phyloP scores from a whole-genome alignment of 106 monocot genomes.

The Xerophyta viscosa region DNA sequence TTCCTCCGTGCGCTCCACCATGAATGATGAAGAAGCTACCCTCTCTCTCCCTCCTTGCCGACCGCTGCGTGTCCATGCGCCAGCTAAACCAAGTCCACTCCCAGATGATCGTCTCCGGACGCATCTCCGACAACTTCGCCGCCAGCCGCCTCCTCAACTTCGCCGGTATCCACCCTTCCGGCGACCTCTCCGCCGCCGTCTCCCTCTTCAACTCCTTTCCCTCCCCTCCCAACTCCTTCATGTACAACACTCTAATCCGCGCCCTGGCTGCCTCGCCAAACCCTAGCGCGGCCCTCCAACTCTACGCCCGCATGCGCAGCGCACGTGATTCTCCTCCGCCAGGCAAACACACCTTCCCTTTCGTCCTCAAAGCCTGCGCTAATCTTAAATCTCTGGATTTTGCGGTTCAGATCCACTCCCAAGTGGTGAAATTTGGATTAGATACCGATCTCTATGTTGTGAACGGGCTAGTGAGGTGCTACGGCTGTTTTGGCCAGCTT shows the following conservation, averaged over 20 bases:
- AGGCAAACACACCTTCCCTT: constrained; percentile 79
- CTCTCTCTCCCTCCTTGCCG: constrained; percentile 60
- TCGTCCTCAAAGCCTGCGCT: constrained; percentile 61
- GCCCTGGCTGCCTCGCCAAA: constrained; percentile 31
- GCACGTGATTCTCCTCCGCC: constrained; percentile 18
- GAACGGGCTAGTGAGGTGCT: constrained; percentile 43
- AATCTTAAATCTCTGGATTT: constrained; percentile 3
- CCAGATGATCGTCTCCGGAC: constrained; percentile 68
- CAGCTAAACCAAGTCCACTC: constrained; percentile 62
- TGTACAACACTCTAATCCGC: constrained; percentile 78
- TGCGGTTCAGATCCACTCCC: constrained; percentile 43
- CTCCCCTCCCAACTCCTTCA: constrained; percentile 65
- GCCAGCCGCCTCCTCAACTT: constrained; percentile 51
- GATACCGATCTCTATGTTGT: constrained; percentile 39
- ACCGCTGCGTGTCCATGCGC: constrained; percentile 45
- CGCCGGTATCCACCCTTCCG: constrained; percentile 32
- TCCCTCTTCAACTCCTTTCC: constrained; percentile 36
- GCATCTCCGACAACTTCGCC: constrained; percentile 57
- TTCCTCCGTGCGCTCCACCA: no score
- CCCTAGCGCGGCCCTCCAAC: constrained; percentile 30
- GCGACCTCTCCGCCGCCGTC: constrained; percentile 34
- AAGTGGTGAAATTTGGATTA: constrained; percentile 35
- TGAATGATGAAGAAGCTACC: not conserved
- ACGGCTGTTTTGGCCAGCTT: constrained; percentile 20
- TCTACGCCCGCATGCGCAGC: constrained; percentile 38